phyloP scores from a whole-genome alignment of 805 yeast species.

The Kockiozyma suomiensis region DNA sequence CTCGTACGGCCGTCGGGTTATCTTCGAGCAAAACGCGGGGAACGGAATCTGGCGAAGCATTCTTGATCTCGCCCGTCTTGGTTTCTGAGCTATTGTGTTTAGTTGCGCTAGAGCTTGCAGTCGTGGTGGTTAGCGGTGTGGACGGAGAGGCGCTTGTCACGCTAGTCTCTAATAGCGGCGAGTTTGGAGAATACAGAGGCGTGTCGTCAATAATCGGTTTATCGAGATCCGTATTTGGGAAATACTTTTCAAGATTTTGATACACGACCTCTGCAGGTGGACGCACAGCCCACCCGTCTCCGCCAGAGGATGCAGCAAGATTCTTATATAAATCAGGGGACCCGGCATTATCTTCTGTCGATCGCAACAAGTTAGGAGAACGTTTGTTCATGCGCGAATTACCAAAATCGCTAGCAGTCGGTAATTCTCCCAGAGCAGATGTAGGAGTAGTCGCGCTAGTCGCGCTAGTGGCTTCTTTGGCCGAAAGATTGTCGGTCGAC shows the following conservation, averaged over 20 bases:
- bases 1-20: background rate
- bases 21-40: background rate
- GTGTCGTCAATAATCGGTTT: conserved; percentile 79
- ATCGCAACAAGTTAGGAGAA: background rate
- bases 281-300: conserved; percentile 65
- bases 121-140: conserved; percentile 6
- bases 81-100: background rate
- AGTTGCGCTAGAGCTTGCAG: background rate
- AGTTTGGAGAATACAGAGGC: conserved; percentile 17
- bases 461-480: conserved; percentile 5
- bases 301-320: background rate
- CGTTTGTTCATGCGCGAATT: background rate
- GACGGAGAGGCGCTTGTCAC: background rate
- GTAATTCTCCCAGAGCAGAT: conserved; percentile 27
- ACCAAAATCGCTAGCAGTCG: background rate
- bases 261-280: conserved; percentile 95
- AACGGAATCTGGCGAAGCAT: background rate
- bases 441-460: conserved; percentile 23
- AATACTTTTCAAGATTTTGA: conserved; percentile 85
- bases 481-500: background rate
- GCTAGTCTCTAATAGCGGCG: conserved; percentile 14
- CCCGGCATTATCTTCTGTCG: background rate
- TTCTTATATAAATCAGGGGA: background rate
- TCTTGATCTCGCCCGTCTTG: too few relatives aligned
- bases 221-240: conserved; percentile 90